Base-by-base conservation (phyloP, 768 basidiomycete genomes). In the Mycena olivaceomarginata region DNA sequence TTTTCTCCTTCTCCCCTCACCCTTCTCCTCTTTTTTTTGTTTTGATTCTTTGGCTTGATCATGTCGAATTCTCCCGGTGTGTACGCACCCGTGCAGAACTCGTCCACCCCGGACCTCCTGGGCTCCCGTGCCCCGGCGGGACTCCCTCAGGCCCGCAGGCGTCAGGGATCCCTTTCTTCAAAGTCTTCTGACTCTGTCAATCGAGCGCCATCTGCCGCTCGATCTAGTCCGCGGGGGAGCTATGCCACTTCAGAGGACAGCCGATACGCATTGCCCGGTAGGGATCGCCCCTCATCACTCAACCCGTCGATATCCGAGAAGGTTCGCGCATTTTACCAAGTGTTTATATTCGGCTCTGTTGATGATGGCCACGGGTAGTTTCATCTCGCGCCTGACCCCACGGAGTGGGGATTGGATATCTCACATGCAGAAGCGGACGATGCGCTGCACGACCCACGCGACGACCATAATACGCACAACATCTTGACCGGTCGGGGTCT, bases 401-500 rank as follows among this genome's bases (percentile, higher is more conserved):
- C 83, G 5, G 85, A 83, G 0, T 90, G 90, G 90, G 90, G 89
- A 1, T 86, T 88, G 15, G 59, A 70, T 25, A 56, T 76, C 40
- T 59, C 63, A 2, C 62, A 63, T 6, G 45, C 82, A 4, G 88
- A 89, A 76, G 80, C 87, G 20, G 94, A 94, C 85, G 94, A 95
- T 80, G 88, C 90, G 25, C 87, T 94, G 37, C 94, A 94, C 82
- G 92, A 92, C 85, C 87, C 91, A 16, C 85, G 43, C 86, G 91
- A 60, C 8, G 91, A 90, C 64, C 87, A 87, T 5, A 87, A 87
- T 0, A 20, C 87, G 89, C n/a, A 90, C 64, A 86, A 83, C 65
- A 86, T 88, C 18, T 91, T 91, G 75, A 88, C 89, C 9, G 81
- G 87, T 4, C 87, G 93, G 79, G 94, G 94, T 1, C 88, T 93